Percentiles rank a stretch among this genome's conserved stretches.
Evolutionary conservation across 2,329 filamentous ascomycete genomes (phyloP).

Genomic region (Sphaerulina vaccinii): DNA sequence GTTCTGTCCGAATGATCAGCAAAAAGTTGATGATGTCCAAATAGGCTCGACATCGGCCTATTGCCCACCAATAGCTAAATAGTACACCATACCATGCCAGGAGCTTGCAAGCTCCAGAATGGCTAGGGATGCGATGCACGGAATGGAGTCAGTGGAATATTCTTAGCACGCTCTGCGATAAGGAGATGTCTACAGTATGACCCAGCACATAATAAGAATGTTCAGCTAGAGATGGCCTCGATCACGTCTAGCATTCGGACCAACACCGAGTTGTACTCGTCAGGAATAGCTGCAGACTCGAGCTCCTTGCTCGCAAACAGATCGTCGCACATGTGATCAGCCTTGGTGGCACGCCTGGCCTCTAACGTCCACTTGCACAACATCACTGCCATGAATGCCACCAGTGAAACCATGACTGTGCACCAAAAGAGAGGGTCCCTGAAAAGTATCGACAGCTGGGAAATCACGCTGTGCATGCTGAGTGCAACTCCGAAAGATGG

Average conservation of each 20-base stretch:
- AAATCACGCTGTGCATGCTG: neutral
- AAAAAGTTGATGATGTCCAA: neutral
- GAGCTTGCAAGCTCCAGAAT: neutral
- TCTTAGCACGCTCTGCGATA: no score
- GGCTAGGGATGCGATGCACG: neutral
- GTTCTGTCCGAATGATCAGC: slow-evolving; percentile 1
- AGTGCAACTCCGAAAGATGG: neutral
- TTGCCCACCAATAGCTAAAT: neutral
- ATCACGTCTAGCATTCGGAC: neutral
- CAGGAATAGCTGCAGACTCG: neutral
- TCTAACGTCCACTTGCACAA: neutral
- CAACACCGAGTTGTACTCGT: neutral
- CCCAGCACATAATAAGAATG: neutral
- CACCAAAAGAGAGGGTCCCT: neutral
- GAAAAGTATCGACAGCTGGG: neutral
- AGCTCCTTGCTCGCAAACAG: neutral
- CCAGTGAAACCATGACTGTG: neutral
- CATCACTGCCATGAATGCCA: neutral
- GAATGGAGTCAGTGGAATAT: no score
- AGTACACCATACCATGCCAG: neutral
- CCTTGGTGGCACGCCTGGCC: neutral
- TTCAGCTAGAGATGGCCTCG: slow-evolving; percentile 1
- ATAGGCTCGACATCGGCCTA: slow-evolving; percentile 5
- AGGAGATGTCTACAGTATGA: no score
- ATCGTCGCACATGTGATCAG: neutral